Evolutionary conservation across 108 stramenopile genomes (phyloP).

Genomic region (Skeletonema grethae): DNA sequence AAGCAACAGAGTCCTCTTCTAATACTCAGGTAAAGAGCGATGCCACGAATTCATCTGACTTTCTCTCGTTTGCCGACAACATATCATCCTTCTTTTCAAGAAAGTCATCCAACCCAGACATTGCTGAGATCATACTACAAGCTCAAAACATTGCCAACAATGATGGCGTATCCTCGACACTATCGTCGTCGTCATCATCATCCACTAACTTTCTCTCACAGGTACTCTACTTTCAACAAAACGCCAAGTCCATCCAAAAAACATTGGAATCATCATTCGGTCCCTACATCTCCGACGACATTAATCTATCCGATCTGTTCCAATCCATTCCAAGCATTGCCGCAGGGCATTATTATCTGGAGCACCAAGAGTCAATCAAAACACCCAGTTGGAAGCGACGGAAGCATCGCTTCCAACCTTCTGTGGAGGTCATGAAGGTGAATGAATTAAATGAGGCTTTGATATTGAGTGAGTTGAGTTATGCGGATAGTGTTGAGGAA

Average conservation of each 20-base stretch:
- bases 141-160: slow-evolving; percentile 36
- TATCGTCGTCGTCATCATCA: slow-evolving; percentile 2
- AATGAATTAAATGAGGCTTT: slow-evolving; percentile 69
- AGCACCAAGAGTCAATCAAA: slow-evolving; percentile 69
- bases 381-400: slow-evolving; percentile 83
- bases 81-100: slow-evolving; percentile 18
- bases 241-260: slow-evolving; percentile 23
- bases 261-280: slow-evolving; percentile 42
- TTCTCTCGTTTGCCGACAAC: slow-evolving; percentile 27
- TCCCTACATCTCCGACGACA: slow-evolving; percentile 14
- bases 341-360: slow-evolving; percentile 67
- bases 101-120: slow-evolving; percentile 26
- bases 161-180: background rate
- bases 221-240: slow-evolving; percentile 35
- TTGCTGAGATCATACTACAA: slow-evolving; percentile 33
- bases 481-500: slow-evolving; percentile 65
- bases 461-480: slow-evolving; percentile 62
- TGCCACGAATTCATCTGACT: slow-evolving; percentile 13
- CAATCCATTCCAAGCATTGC: slow-evolving; percentile 9
- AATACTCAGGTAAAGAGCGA: background rate
- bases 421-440: slow-evolving; percentile 59
- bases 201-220: slow-evolving; percentile 24
- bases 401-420: slow-evolving; percentile 67
- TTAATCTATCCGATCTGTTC: slow-evolving; percentile 12
- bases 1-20: background rate